Percentiles rank a stretch among this genome's conserved stretches.
phyloP scores from a whole-genome alignment of 2,329 filamentous ascomycete species.

The Aureobasidium vineae region DNA sequence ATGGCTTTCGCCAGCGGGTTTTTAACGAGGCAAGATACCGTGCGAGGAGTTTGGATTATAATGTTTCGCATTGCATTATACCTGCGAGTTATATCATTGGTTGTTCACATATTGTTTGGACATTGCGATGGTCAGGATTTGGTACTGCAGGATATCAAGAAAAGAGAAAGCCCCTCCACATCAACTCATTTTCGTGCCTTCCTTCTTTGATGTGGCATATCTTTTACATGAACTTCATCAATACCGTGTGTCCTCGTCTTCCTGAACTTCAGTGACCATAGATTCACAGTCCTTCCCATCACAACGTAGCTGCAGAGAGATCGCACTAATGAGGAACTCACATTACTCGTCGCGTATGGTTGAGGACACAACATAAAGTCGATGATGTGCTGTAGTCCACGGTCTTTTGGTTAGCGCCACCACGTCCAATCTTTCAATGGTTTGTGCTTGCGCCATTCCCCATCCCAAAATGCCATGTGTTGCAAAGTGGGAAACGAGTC shows the following conservation, averaged over 20 bases:
- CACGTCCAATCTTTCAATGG: background rate
- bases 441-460: background rate
- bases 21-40: constrained; percentile 16
- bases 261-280: background rate
- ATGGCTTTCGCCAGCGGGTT: background rate
- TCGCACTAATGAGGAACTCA: background rate
- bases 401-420: background rate
- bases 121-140: background rate
- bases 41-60: background rate
- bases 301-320: background rate
- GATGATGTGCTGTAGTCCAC: background rate
- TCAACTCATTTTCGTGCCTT: background rate
- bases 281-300: background rate
- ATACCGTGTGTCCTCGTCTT: background rate
- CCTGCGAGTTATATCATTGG: background rate
- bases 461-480: constrained; percentile 11
- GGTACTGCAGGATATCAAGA: background rate
- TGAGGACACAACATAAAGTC: constrained; percentile 2
- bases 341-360: background rate
- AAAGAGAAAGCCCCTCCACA: background rate
- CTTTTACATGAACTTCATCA: background rate
- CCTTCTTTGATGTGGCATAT: background rate
- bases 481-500: constrained; percentile 15
- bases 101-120: background rate
- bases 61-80: background rate